Evolutionary conservation across 129 eudicot genomes (phyloP).

Genomic region (Apium graveolens): DNA sequence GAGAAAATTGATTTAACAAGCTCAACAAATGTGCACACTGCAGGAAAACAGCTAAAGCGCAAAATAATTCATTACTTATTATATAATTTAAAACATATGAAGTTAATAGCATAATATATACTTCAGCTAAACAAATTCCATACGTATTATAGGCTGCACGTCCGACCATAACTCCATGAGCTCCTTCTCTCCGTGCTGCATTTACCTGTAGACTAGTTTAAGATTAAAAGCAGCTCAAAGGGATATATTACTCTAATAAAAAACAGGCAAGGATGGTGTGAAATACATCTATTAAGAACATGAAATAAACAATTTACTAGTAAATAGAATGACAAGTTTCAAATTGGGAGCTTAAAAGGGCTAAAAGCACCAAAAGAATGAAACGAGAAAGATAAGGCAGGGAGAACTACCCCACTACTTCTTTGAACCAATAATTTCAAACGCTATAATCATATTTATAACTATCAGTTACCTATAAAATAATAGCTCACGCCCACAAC

Average conservation of each 20-base stretch:
- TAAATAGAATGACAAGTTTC: background rate
- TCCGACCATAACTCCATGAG: constrained; percentile 97
- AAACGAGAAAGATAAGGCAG: background rate
- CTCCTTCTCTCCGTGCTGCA: constrained; percentile 83
- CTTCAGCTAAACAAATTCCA: background rate
- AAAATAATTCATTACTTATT: background rate
- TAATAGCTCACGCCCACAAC: no score
- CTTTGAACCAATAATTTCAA: background rate
- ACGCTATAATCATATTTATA: no score
- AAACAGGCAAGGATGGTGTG: background rate
- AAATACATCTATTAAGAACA: background rate
- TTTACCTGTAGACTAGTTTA: constrained; percentile 38
- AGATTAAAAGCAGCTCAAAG: constrained; percentile 4
- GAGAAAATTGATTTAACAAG: background rate
- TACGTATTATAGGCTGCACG: constrained; percentile 90
- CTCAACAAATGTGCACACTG: background rate
- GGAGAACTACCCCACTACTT: background rate
- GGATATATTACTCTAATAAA: background rate
- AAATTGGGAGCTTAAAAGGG: background rate
- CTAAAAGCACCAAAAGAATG: background rate
- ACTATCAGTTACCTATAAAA: no score
- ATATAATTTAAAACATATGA: background rate
- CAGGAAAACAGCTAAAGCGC: background rate
- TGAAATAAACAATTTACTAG: background rate
- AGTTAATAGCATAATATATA: background rate